Percentiles rank a stretch among this genome's conserved stretches.
Conservation (phyloP, 1,139 yeast genomes). For the Yamadazyma diospyri region DNA sequence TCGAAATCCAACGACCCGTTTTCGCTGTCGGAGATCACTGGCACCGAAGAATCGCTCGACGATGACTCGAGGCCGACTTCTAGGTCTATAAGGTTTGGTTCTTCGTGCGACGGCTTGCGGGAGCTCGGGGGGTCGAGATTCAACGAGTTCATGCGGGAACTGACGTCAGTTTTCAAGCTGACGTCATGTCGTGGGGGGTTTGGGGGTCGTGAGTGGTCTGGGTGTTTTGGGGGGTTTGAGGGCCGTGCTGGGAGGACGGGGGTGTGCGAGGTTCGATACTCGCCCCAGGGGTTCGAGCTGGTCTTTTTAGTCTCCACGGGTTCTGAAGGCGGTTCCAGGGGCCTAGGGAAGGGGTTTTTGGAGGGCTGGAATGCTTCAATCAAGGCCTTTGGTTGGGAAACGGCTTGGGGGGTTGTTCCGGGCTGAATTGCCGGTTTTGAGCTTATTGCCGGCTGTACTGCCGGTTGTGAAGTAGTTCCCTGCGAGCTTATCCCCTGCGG, state of each 20-base stretch:
- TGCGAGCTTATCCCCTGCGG: no score
- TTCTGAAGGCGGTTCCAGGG: no score
- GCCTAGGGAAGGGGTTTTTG: no score
- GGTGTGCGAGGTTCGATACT: slow-evolving; percentile 15
- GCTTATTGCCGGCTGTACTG: no score
- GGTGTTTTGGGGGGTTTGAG: neutral
- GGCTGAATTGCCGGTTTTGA: no score
- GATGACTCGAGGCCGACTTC: slow-evolving; percentile 38
- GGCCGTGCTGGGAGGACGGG: no score
- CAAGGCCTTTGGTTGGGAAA: no score
- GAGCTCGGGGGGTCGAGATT: slow-evolving; percentile 4
- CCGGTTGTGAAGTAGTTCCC: no score
- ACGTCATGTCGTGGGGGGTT: neutral
- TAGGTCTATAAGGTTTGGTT: slow-evolving; percentile 35
- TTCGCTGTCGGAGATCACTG: slow-evolving; percentile 15
- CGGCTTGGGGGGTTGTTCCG: no score
- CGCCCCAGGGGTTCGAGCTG: slow-evolving; percentile 27
- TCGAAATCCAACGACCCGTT: slow-evolving; percentile 25
- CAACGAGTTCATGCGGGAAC: slow-evolving; percentile 4
- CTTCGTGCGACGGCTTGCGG: slow-evolving; percentile 13
- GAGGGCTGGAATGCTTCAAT: no score
- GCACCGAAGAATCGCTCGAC: slow-evolving; percentile 23
- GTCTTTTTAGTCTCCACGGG: slow-evolving; percentile 10
- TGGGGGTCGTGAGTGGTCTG: neutral
- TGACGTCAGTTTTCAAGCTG: neutral